Base-by-base conservation (phyloP, 176 grass and related monocot genomes). In the Calamus simplicifolius region DNA sequence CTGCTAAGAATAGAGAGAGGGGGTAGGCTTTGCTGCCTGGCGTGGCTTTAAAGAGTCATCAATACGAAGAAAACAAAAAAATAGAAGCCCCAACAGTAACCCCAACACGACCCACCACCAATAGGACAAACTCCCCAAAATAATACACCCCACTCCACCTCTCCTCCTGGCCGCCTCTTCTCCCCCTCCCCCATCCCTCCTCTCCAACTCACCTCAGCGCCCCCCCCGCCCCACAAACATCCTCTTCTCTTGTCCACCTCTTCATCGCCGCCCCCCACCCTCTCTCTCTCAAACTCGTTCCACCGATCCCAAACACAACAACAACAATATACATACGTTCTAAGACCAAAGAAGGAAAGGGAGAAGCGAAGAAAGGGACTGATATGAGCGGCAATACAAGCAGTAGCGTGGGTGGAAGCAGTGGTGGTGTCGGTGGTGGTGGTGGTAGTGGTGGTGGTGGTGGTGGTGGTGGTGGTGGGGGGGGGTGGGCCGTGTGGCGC, bases 21-120 rank as follows among this genome's bases (percentile, higher is more conserved):
- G 60, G 79, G 79, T 76, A 79, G 82, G 80, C 67, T 80, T 71
- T 27, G 62, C 60, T 87, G 73, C 86, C 75, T 90, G 80, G 78
- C 91, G 91, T 96, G 86, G 86, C 91, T 90, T 96, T 96, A 82
- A 96, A 96, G 91, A 83, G 80, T 89, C 80, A 87, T 87, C 86
- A 86, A 86, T 81, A 73, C 86, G 77, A 69, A 74, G 81, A 82
- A 85, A 85, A 68, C 66, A 91, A 85, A 88, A 61, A 49, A 69
- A 65, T 54, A 69, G 59, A 67, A 75, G 59, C 28, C 48, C 73
- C 70, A 83, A 70, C 69, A 80, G 84, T 78, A 80, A 80, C 78
- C 75, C 67, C 67, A 52, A 77, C 27, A 74, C 62, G 80, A 85
- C 80, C 72, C 69, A 80, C 72, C 72, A 84, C 83, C 87, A 67